Percentiles rank a stretch among this genome's conserved stretches.
Evolutionary conservation across 805 yeast genomes (phyloP).

Genomic region (Zygoascus flipseniorum): DNA sequence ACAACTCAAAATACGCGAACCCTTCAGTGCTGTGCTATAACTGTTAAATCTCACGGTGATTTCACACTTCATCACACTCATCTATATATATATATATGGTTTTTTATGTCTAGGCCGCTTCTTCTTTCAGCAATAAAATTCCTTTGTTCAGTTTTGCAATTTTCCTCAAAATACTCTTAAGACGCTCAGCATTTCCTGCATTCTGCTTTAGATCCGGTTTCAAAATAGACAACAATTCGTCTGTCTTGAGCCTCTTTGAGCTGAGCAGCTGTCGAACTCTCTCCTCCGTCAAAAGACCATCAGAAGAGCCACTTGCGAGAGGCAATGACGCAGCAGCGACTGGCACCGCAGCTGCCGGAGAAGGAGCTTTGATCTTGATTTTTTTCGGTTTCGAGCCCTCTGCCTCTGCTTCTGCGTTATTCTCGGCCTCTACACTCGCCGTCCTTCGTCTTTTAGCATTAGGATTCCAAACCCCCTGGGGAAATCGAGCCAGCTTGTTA

Average conservation of each 20-base stretch:
- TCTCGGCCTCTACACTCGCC: conserved; percentile 25
- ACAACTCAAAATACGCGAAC: neutral
- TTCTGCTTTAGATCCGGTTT: conserved; percentile 56
- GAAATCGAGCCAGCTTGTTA: conserved; percentile 54
- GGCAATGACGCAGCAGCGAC: neutral
- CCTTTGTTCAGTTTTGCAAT: conserved; percentile 48
- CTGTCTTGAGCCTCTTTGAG: conserved; percentile 40
- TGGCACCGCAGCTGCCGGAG: conserved; percentile 7
- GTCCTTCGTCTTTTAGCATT: conserved; percentile 33
- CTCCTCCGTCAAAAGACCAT: conserved; percentile 49
- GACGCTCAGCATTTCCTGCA: conserved; percentile 52
- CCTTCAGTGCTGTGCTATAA: neutral
- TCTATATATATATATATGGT: neutral
- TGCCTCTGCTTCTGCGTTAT: conserved; percentile 10
- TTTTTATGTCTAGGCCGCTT: neutral
- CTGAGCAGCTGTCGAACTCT: conserved; percentile 62
- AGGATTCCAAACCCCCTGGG: conserved; percentile 82
- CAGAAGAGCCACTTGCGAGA: conserved; percentile 11
- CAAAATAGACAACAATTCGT: conserved; percentile 52
- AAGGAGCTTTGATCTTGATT: conserved; percentile 18
- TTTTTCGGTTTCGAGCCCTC: conserved; percentile 26
- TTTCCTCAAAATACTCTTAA: conserved; percentile 50
- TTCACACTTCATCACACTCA: neutral
- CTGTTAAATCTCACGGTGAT: neutral
- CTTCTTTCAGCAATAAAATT: conserved; percentile 18